phyloP scores from a whole-genome alignment of 305 asterid genomes.

The Fraxinus albicans region DNA sequence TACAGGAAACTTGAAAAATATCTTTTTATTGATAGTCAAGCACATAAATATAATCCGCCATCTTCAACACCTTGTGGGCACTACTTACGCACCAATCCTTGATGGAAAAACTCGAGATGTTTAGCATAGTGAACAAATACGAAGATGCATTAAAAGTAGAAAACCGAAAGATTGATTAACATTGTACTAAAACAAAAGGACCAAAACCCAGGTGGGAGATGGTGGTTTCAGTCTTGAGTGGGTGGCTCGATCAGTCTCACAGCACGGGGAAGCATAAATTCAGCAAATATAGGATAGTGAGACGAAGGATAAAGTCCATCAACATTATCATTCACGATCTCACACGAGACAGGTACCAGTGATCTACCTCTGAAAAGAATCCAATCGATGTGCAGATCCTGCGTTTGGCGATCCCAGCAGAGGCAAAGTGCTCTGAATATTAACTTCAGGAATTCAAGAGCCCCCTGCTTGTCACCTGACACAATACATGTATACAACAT shows the following conservation, averaged over 20 bases:
- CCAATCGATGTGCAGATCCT: constrained; percentile 95
- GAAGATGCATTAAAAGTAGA: neutral
- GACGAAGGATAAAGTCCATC: constrained; percentile 90
- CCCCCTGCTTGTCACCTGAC: constrained; percentile 82
- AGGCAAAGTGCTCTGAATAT: constrained; percentile 88
- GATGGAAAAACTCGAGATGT: neutral
- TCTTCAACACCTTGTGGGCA: neutral
- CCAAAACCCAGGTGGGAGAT: neutral
- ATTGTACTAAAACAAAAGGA: constrained; percentile 12
- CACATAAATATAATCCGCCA: neutral
- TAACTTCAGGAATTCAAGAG: constrained; percentile 76
- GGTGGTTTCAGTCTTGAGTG: constrained; percentile 42
- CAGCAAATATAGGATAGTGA: constrained; percentile 83
- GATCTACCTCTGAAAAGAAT: constrained; percentile 89
- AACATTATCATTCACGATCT: constrained; percentile 80
- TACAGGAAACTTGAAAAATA: neutral
- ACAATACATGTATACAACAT: constrained; percentile 6
- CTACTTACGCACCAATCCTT: neutral
- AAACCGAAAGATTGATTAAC: neutral
- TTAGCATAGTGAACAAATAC: neutral
- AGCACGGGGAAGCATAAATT: constrained; percentile 87
- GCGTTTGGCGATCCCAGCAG: constrained; percentile 99
- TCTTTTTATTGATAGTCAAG: neutral
- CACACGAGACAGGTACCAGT: constrained; percentile 74
- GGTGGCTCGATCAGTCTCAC: constrained; percentile 64